Percentiles rank a stretch among this genome's conserved stretches.
These are phyloP conservation scores for Aspergillus asperescens DNA, from an alignment of 495 filamentous ascomycete genomes.

Conservation along the genomic window DNA sequence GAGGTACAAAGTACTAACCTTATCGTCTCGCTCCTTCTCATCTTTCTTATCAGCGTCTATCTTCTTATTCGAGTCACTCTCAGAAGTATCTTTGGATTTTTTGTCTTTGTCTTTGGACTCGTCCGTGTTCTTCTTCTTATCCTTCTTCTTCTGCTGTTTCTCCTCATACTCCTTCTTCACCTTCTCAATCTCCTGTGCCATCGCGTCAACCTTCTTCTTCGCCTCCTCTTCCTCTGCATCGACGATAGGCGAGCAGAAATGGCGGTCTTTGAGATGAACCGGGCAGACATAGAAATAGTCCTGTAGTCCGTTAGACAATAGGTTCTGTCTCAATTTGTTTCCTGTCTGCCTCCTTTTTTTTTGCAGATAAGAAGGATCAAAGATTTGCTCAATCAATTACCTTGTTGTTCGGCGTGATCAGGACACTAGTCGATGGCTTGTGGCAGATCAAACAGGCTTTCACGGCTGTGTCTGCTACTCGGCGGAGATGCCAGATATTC, in stretches of 20 bases:
- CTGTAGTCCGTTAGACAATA: conserved; percentile 34
- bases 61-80: conserved; percentile 30
- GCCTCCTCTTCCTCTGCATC: conserved; percentile 69
- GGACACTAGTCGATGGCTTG: conserved; percentile 78
- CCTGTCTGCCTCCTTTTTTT: too few species aligned
- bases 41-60: conserved; percentile 38
- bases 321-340: background rate
- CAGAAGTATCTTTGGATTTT: conserved; percentile 45
- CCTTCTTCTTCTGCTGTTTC: conserved; percentile 36
- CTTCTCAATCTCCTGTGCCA: conserved; percentile 67
- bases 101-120: conserved; percentile 36
- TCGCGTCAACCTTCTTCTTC: conserved; percentile 58
- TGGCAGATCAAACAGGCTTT: conserved; percentile 89
- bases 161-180: conserved; percentile 56
- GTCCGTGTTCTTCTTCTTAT: conserved; percentile 47
- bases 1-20: conserved; percentile 33
- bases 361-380: too few species aligned
- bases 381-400: too few species aligned
- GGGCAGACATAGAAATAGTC: conserved; percentile 94
- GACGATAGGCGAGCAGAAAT: conserved; percentile 75
- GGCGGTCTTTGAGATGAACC: conserved; percentile 74
- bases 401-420: conserved; percentile 88
- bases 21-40: conserved; percentile 55
- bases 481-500: conserved; percentile 83
- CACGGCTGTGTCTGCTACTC: conserved; percentile 74